Conservation (phyloP, 2,329 filamentous ascomycete species). For the Metarhizium sp. region DNA sequence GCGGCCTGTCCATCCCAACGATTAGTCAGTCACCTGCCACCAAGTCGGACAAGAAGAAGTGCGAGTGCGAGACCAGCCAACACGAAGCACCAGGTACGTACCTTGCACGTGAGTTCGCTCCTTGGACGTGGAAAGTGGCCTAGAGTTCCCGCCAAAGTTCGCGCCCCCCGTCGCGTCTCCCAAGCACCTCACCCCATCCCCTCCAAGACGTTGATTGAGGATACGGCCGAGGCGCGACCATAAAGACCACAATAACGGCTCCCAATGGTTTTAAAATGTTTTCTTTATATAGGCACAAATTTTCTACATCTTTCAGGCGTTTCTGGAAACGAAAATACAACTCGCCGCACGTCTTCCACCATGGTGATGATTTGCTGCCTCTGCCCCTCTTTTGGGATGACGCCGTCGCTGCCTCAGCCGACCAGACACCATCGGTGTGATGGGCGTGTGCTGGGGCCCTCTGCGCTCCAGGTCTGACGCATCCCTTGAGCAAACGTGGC, state of each 20-base stretch:
- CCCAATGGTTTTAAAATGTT: conserved; percentile 8
- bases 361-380: conserved; percentile 10
- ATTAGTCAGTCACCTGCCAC: conserved; percentile 5
- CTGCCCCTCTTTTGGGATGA: conserved; percentile 12
- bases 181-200: conserved; percentile 29
- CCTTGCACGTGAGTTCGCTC: conserved; percentile 29
- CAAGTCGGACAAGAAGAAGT: too few species aligned
- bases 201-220: conserved; percentile 18
- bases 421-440: conserved; percentile 5
- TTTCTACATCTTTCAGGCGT: conserved; percentile 13
- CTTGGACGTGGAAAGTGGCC: conserved; percentile 19
- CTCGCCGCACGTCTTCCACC: conserved; percentile 2
- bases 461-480: not conserved
- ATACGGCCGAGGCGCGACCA: conserved; percentile 16
- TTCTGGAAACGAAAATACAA: conserved; percentile 13
- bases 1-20: not conserved
- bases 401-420: conserved; percentile 9
- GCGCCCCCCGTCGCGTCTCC: conserved; percentile 35
- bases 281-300: not conserved
- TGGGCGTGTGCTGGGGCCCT: conserved; percentile 2
- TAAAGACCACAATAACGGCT: conserved; percentile 11
- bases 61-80: too few species aligned
- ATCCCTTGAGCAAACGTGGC: conserved; percentile 3
- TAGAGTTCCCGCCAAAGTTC: conserved; percentile 22
- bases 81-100: not conserved